Evolutionary conservation across 164 flowering plant genomes (phyloP), one percentile per base, ranked within the genome.

Genomic region (Santalum album): DNA sequence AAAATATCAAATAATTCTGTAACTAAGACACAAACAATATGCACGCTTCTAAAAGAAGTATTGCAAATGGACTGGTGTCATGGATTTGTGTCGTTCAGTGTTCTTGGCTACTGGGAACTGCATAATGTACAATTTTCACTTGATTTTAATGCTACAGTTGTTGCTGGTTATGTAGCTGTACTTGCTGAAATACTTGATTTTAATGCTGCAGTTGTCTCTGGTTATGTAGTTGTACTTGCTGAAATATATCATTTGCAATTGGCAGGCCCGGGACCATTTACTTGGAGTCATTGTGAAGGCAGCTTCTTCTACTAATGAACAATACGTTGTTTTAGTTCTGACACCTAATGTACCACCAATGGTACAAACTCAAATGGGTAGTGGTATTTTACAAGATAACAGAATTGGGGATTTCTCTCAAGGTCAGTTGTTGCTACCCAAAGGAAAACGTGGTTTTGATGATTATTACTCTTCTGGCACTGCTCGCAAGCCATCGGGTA

Each of bases 261-360:
- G 51, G 56, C 84, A 85, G 99, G 85, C 64, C 25, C 81, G 81
- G 63, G 96, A 86, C 54, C 95, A 86, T 75, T 77, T 90, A 45
- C 85, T 94, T 51, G 99, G 96, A 58, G 95, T 81, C 20, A 75
- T 94, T n/a, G 58, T 90, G 48, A 82, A 86, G 72, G 51, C 76
- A 51, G 79, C 85, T 58, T 64, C 90, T 36, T 42, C 75, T 36
- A 72, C 7, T 61, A 76, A 39, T 58, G 87, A 78, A 45, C 84
- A 75, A 35, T 75, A 82, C 60, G 68, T 94, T 53, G 87, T 82
- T 64, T 57, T 94, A 49, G 75, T 86, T 50, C 75, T 90, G 66
- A 82, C 69, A 64, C 95, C 97, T 50, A 80, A 82, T 61, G 53
- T 67, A 25, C 81, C 83, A 43, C 38, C 77, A 32, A 35, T 71